Evolutionary conservation across 2,329 filamentous ascomycete species (phyloP).

Genomic region (Fusarium sp.): DNA sequence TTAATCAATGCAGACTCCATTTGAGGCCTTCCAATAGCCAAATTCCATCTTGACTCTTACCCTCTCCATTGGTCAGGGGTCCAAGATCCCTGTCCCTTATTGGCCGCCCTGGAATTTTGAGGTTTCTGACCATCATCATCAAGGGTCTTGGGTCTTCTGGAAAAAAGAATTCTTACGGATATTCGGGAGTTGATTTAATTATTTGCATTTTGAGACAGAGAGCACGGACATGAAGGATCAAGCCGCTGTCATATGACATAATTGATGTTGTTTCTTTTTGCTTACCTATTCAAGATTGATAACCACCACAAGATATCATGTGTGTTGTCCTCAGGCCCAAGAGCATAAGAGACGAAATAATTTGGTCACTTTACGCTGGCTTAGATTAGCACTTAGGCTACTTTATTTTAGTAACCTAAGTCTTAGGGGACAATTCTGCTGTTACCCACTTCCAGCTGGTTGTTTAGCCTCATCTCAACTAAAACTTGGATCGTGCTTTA

Average conservation of each 20-base stretch:
- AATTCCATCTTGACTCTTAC: not conserved
- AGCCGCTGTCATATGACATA: conserved; percentile 22
- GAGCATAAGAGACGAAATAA: too few relatives aligned
- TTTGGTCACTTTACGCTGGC: too few relatives aligned
- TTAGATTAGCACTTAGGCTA: too few relatives aligned
- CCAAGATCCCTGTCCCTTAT: conserved; percentile 18
- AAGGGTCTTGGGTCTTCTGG: conserved; percentile 4
- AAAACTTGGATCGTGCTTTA: conserved; percentile 16
- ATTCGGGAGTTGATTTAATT: not conserved
- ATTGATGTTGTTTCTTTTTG: not conserved
- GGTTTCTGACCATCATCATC: conserved; percentile 20
- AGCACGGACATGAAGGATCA: conserved; percentile 14
- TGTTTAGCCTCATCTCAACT: not conserved
- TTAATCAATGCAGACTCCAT: conserved; percentile 6
- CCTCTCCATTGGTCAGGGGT: conserved; percentile 37
- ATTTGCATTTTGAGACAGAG: not conserved
- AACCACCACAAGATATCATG: not conserved
- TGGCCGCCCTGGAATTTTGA: conserved; percentile 40
- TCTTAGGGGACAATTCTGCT: too few relatives aligned
- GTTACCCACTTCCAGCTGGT: too few relatives aligned
- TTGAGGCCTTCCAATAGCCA: conserved; percentile 29
- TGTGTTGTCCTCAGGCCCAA: not conserved
- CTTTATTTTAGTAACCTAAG: too few relatives aligned
- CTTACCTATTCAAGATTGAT: not conserved
- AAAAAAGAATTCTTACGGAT: conserved; percentile 1